These are phyloP conservation scores for Xylaria telfairii DNA, from an alignment of 495 filamentous ascomycete species.

Conservation along the genomic window DNA sequence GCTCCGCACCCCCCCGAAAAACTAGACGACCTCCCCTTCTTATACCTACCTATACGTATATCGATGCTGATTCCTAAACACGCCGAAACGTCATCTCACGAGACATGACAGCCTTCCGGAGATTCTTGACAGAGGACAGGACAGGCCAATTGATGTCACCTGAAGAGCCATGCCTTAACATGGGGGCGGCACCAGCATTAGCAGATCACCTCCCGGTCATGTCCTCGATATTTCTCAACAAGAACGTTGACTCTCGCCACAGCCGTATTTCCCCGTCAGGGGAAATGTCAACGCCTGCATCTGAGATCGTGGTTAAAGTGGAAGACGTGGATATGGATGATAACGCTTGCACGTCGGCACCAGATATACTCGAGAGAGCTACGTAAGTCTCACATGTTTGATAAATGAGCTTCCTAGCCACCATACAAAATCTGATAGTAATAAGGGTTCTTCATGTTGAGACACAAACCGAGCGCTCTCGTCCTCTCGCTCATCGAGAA, in stretches of 20 bases:
- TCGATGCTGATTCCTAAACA: constrained; percentile 36
- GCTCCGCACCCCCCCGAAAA: constrained; percentile 33
- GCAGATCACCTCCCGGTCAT: constrained; percentile 31
- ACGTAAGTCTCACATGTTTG: constrained; percentile 34
- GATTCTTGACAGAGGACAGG: constrained; percentile 35
- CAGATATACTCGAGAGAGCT: constrained; percentile 21
- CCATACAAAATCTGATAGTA: constrained; percentile 28
- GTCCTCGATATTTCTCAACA: constrained; percentile 31
- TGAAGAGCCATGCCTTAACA: constrained; percentile 18
- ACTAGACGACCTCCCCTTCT: constrained; percentile 35
- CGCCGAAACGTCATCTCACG: constrained; percentile 32
- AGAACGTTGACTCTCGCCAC: constrained; percentile 30
- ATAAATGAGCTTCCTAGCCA: constrained; percentile 11
- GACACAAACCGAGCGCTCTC: constrained; percentile 26
- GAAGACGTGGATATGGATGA: constrained; percentile 33
- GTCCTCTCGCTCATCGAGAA: constrained; percentile 21
- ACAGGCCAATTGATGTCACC: constrained; percentile 18
- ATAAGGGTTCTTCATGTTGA: constrained; percentile 29
- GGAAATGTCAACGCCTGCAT: constrained; percentile 35
- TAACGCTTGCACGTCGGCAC: constrained; percentile 26
- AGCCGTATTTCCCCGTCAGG: constrained; percentile 27
- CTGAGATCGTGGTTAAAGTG: constrained; percentile 40
- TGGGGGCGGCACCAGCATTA: constrained; percentile 5
- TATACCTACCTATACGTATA: constrained; percentile 37
- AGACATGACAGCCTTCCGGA: constrained; percentile 39